Evolutionary conservation across 108 stramenopile genomes (phyloP).

Genomic region (Schizochytrium sp.): DNA sequence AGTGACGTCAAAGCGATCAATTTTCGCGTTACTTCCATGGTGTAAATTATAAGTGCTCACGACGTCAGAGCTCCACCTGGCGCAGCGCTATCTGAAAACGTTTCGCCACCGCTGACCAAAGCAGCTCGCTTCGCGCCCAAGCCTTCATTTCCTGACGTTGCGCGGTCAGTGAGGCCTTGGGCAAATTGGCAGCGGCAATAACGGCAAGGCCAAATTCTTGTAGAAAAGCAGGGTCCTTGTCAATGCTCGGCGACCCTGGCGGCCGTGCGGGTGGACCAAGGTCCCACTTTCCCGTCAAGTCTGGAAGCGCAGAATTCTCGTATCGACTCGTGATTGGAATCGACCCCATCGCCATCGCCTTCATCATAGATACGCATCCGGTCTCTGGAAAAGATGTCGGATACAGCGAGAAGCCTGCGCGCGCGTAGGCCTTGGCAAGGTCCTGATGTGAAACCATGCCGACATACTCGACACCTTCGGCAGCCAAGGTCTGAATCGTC

Average conservation of each 20-base stretch:
- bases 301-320: conserved; percentile 35
- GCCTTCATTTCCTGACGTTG: not conserved
- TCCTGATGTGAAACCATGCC: conserved; percentile 41
- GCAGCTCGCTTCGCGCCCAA: not conserved
- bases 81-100: not conserved
- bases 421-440: conserved; percentile 29
- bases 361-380: conserved; percentile 46
- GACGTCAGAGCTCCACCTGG: too few species aligned
- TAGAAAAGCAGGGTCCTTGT: not conserved
- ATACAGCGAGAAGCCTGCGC: conserved; percentile 44
- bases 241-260: not conserved
- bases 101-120: not conserved
- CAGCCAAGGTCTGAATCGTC: not conserved
- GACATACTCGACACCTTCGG: conserved; percentile 35
- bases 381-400: conserved; percentile 49
- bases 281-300: conserved; percentile 29
- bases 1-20: too few species aligned
- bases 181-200: not conserved
- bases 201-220: not conserved
- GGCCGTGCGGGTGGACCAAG: conserved; percentile 30
- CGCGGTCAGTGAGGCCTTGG: not conserved
- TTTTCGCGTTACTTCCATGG: too few species aligned
- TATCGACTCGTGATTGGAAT: conserved; percentile 47
- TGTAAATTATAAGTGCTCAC: too few species aligned
- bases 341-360: conserved; percentile 47